phyloP scores from a whole-genome alignment of 2,329 filamentous ascomycete genomes.

The Calonectria hongkongensis region DNA sequence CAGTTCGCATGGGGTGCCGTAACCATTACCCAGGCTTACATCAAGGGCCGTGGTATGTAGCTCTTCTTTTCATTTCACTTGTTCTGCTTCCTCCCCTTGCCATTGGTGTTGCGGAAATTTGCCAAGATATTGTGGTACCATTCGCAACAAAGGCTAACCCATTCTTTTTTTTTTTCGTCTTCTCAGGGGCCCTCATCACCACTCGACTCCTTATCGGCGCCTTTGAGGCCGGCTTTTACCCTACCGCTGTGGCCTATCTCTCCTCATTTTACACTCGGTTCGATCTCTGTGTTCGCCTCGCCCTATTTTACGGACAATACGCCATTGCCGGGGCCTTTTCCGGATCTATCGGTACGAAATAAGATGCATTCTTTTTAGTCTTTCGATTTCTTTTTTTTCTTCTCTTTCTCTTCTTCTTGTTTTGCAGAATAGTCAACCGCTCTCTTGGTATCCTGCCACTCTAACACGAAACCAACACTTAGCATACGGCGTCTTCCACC shows the following conservation, averaged over 20 bases:
- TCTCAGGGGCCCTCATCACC: conserved; percentile 50
- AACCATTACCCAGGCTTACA: conserved; percentile 53
- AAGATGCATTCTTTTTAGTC: not conserved
- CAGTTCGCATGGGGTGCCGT: conserved; percentile 54
- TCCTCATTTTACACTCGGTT: conserved; percentile 54
- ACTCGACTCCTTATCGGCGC: conserved; percentile 54
- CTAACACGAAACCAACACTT: not conserved
- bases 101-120: not conserved
- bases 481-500: conserved; percentile 56
- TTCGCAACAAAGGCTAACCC: conserved; percentile 34
- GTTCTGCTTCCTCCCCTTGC: not conserved
- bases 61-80: not conserved
- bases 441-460: not conserved
- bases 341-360: conserved; percentile 51
- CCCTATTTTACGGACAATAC: conserved; percentile 56
- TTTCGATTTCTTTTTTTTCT: not conserved
- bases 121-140: not conserved
- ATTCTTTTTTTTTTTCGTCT: not conserved
- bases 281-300: conserved; percentile 53
- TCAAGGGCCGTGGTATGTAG: conserved; percentile 51
- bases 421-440: not conserved
- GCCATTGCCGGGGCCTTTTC: conserved; percentile 54
- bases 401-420: not conserved
- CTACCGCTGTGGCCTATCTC: conserved; percentile 54
- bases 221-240: conserved; percentile 56